Evolutionary conservation across 495 filamentous ascomycete species (phyloP).

Genomic region (Xylaria grammica): DNA sequence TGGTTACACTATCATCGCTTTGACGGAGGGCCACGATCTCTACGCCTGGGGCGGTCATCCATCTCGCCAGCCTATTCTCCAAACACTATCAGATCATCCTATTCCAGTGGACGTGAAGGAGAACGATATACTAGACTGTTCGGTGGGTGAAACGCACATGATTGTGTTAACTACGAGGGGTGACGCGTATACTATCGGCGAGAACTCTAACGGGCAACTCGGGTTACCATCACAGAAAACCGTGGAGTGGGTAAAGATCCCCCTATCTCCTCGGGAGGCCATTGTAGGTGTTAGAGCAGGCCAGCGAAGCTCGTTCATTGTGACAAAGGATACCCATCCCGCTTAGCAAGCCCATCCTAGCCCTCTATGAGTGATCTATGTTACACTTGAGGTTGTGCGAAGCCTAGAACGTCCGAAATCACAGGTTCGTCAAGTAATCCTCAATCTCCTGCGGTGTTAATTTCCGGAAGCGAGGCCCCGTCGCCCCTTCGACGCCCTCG

Average conservation of each 20-base stretch:
- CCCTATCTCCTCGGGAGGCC: slow-evolving; percentile 32
- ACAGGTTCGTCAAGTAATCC: slow-evolving; percentile 98
- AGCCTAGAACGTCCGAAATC: slow-evolving; percentile 38
- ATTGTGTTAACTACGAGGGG: slow-evolving; percentile 57
- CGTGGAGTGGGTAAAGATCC: slow-evolving; percentile 41
- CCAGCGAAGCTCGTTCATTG: slow-evolving; percentile 50
- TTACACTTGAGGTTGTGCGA: slow-evolving; percentile 40
- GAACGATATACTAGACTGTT: slow-evolving; percentile 58
- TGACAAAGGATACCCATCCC: slow-evolving; percentile 29
- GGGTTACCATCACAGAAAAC: slow-evolving; percentile 43
- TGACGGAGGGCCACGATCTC: slow-evolving; percentile 62
- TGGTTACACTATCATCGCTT: slow-evolving; percentile 61
- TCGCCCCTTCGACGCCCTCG: slow-evolving; percentile 87
- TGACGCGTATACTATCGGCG: slow-evolving; percentile 61
- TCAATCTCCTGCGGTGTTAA: slow-evolving; percentile 97
- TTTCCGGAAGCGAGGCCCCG: slow-evolving; percentile 93
- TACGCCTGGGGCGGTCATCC: slow-evolving; percentile 66
- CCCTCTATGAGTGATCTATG: slow-evolving; percentile 49
- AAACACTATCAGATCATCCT: slow-evolving; percentile 34
- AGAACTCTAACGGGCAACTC: slow-evolving; percentile 63
- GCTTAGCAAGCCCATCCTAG: slow-evolving; percentile 33
- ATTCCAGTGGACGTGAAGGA: slow-evolving; percentile 45
- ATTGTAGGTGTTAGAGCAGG: slow-evolving; percentile 52
- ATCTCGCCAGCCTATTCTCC: slow-evolving; percentile 24
- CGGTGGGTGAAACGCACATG: slow-evolving; percentile 62